These are phyloP conservation scores for Fusarium sulawesiense DNA, from an alignment of 2,329 filamentous ascomycete genomes.

Conservation along the genomic window DNA sequence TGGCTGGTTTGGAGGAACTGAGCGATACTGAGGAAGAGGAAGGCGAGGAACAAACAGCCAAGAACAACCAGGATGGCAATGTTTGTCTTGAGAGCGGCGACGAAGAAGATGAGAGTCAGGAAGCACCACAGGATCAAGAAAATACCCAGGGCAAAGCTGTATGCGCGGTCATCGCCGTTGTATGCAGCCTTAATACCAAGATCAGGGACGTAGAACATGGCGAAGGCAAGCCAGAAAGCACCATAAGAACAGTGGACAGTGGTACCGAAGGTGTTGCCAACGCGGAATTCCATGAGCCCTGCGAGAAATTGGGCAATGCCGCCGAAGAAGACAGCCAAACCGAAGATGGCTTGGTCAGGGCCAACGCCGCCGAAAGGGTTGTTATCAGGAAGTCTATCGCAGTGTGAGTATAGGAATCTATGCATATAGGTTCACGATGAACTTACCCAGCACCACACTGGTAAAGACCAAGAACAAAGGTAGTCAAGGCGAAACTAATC, in stretches of 20 bases:
- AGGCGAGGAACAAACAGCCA: constrained; percentile 67
- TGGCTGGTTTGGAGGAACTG: constrained; percentile 61
- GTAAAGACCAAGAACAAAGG: constrained; percentile 67
- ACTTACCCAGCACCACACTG: constrained; percentile 62
- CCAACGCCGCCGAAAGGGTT: constrained; percentile 51
- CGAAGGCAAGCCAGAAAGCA: constrained; percentile 71
- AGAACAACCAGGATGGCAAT: constrained; percentile 68
- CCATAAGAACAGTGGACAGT: constrained; percentile 71
- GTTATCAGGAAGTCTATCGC: constrained; percentile 48
- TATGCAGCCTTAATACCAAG: constrained; percentile 64
- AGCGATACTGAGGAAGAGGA: constrained; percentile 68
- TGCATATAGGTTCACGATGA: neutral
- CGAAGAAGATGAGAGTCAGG: constrained; percentile 66
- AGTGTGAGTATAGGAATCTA: neutral
- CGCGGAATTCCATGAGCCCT: constrained; percentile 66
- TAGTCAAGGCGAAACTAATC: constrained; percentile 73
- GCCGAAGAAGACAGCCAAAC: constrained; percentile 63
- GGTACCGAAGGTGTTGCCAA: constrained; percentile 72
- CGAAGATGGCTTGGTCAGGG: constrained; percentile 53
- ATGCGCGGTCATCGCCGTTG: constrained; percentile 51
- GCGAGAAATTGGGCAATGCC: constrained; percentile 75
- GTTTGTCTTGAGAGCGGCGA: constrained; percentile 68
- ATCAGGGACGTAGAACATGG: constrained; percentile 64
- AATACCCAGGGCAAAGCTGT: constrained; percentile 65
- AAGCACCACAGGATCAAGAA: constrained; percentile 71